These are phyloP conservation scores for Cryomyces minteri DNA, from an alignment of 495 filamentous ascomycete species.

Conservation along the genomic window DNA sequence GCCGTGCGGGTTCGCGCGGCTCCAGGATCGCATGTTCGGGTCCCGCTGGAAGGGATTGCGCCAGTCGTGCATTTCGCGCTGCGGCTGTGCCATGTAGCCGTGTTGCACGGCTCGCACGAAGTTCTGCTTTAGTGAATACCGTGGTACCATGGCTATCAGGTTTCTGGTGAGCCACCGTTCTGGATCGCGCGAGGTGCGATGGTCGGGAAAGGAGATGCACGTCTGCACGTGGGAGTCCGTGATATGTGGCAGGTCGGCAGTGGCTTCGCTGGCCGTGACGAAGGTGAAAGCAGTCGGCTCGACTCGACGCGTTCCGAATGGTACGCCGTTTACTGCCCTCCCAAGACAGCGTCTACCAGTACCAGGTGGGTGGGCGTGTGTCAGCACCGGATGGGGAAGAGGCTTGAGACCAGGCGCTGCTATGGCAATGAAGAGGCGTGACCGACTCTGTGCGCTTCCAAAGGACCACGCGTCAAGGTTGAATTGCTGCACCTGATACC, in stretches of 20 bases:
- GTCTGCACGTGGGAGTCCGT: conserved; percentile 31
- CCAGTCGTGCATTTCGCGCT: conserved; percentile 14
- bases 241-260: conserved; percentile 39
- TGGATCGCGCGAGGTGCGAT: conserved; percentile 22
- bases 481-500: conserved; percentile 49
- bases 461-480: conserved; percentile 49
- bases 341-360: conserved; percentile 28
- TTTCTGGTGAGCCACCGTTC: conserved; percentile 8
- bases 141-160: conserved; percentile 23
- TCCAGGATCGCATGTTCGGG: conserved; percentile 23
- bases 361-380: conserved; percentile 31
- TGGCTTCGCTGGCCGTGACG: conserved; percentile 28
- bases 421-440: conserved; percentile 45
- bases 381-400: conserved; percentile 31
- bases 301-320: conserved; percentile 33
- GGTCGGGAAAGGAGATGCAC: conserved; percentile 45
- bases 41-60: conserved; percentile 3
- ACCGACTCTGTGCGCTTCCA: conserved; percentile 41
- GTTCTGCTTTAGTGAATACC: conserved; percentile 6
- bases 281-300: conserved; percentile 36
- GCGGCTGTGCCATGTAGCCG: conserved; percentile 14
- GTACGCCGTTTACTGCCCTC: conserved; percentile 36
- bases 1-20: conserved; percentile 28
- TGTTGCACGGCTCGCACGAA: conserved; percentile 15
- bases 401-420: conserved; percentile 40